A percentile compares a stretch with the other conserved stretches of the same genome.
Evolutionary conservation across 164 flowering plant species (phyloP).

Genomic region (Vitis riparia): DNA sequence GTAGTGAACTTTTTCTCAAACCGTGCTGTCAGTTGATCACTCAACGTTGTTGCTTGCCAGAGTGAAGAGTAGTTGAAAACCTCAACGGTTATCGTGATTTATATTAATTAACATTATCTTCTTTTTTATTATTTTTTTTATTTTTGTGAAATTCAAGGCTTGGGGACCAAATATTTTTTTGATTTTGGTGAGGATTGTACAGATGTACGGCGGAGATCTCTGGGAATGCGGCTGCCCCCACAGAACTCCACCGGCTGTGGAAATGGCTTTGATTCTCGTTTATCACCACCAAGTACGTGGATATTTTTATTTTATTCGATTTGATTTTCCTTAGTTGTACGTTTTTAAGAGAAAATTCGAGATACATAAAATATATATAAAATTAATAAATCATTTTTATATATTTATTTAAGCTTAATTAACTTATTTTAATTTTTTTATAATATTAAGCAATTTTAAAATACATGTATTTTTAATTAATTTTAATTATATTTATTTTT

Average conservation of each 20-base stretch:
- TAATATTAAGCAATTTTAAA: too few relatives aligned
- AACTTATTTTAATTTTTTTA: too few relatives aligned
- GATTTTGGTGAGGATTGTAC: conserved; percentile 2
- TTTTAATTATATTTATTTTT: too few relatives aligned
- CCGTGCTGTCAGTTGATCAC: neutral
- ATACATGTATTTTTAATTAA: too few relatives aligned
- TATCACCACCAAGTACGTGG: too few relatives aligned
- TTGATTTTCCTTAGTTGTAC: too few relatives aligned
- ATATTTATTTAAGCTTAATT: too few relatives aligned
- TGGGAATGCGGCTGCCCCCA: conserved; percentile 13
- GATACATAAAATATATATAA: too few relatives aligned
- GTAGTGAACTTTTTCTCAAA: neutral
- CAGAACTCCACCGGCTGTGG: conserved; percentile 13
- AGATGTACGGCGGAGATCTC: neutral
- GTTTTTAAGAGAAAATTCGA: too few relatives aligned
- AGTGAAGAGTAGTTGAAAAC: neutral
- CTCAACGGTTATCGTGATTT: neutral
- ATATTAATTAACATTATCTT: neutral
- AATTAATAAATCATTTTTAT: too few relatives aligned
- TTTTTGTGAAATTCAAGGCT: neutral
- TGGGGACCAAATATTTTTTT: neutral
- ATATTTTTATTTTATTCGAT: too few relatives aligned
- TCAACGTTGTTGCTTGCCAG: neutral
- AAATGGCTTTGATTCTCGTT: conserved; percentile 8
- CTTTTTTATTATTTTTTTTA: neutral